Conservation (phyloP, 2,329 filamentous ascomycete genomes). For the Drechslera avenae region DNA sequence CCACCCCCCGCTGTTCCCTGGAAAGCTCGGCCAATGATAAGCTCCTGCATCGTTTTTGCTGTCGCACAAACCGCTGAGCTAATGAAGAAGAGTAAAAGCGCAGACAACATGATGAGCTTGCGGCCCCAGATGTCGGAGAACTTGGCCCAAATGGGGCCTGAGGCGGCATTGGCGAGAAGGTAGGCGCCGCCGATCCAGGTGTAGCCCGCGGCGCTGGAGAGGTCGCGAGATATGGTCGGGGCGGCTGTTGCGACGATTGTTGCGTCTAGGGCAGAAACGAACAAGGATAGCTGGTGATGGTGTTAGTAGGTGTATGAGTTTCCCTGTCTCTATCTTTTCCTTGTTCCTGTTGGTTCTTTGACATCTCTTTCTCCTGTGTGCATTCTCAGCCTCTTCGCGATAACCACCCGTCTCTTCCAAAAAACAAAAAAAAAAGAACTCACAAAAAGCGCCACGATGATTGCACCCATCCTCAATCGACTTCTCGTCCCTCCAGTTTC, state of each 20-base stretch:
- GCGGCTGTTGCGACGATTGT: conserved; percentile 70
- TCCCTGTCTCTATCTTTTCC: background rate
- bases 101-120: conserved; percentile 58
- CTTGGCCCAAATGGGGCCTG: conserved; percentile 72
- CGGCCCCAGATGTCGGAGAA: conserved; percentile 64
- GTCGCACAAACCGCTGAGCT: conserved; percentile 64
- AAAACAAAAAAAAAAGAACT: no score
- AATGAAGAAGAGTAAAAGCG: conserved; percentile 64
- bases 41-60: conserved; percentile 62
- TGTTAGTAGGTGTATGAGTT: background rate
- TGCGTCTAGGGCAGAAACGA: conserved; percentile 52
- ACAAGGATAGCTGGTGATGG: conserved; percentile 43
- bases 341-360: no score
- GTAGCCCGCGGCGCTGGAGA: conserved; percentile 71
- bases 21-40: conserved; percentile 64
- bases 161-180: conserved; percentile 70
- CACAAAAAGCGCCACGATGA: no score
- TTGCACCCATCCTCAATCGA: no score
- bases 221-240: conserved; percentile 67
- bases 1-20: conserved; percentile 70
- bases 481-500: no score
- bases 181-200: conserved; percentile 80
- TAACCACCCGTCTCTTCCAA: no score
- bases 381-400: no score
- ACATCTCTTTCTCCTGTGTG: no score